A percentile compares a stretch with the other conserved stretches of the same genome.
Conservation (phyloP, 441 rosid genomes). For the Croton laevigatus region DNA sequence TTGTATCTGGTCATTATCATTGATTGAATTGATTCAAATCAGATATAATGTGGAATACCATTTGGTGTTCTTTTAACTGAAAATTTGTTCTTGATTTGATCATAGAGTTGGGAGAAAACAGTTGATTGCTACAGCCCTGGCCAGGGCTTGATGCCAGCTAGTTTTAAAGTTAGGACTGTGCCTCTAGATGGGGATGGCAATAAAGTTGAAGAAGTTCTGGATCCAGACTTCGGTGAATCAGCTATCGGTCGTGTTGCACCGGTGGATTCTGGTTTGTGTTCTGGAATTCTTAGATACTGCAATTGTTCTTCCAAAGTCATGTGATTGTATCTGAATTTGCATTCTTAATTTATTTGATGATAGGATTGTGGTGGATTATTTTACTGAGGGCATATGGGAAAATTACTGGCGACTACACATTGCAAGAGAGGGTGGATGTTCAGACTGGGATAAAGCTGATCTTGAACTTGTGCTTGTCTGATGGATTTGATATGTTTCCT, state of each 20-base stretch:
- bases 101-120: conserved; percentile 97
- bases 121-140: conserved; percentile 98
- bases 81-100: conserved; percentile 10
- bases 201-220: conserved; percentile 75
- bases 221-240: conserved; percentile 97
- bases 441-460: conserved; percentile 87
- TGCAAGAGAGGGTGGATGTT: conserved; percentile 93
- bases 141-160: conserved; percentile 97
- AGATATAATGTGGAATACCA: not conserved
- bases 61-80: not conserved
- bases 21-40: too few relatives aligned
- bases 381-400: conserved; percentile 88
- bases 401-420: conserved; percentile 82
- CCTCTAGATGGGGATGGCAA: conserved; percentile 69
- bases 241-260: conserved; percentile 99
- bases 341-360: conserved; percentile 19
- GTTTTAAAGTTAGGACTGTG: conserved; percentile 86
- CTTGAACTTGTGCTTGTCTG: conserved; percentile 73
- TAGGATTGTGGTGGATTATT: conserved; percentile 97
- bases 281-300: conserved; percentile 12
- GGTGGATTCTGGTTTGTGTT: conserved; percentile 81
- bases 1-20: not conserved
- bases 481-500: conserved; percentile 97
- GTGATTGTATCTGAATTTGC: conserved; percentile 14
- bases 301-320: too few relatives aligned